Evolutionary conservation across 148 eudicot species (phyloP), one percentile per base, ranked within the genome.

Genomic region (Amaranthus hypochondriacus): DNA sequence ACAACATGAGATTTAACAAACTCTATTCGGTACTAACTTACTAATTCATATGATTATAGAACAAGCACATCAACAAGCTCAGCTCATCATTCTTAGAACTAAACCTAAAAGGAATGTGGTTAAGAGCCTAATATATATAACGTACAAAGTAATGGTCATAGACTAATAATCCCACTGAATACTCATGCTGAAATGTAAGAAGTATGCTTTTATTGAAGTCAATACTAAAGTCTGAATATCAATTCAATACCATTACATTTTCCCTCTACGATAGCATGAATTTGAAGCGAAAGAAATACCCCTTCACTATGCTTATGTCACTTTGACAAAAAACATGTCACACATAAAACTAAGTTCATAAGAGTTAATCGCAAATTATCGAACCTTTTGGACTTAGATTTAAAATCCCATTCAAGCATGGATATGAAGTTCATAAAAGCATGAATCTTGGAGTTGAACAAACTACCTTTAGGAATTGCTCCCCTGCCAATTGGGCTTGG

Each of bases 401-500:
- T 6, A 9, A 10, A 58, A 72, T 42, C 0, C 4, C 9, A 39
- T 53, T 9, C 46, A 47, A 65, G 13, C 47, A 72, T 56, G 15
- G 18, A 72, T 49, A 15, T 9, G 52, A 28, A 39, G 39, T 44
- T 42, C 47, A 70, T 44, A 54, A 2, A 56, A n/a, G 42, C 13
- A 62, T 60, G 18, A 8, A 62, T 9, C 21, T 9, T 44, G 13
- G 68, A 70, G 49, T 28, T 7, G 48, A 18, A 21, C 59, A 48
- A 66, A 51, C 15, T 71, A 87, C 98, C 97, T 92, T 92, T 21
- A 28, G 86, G 75, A 95, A 92, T 60, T 71, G 76, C 69, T 88
- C 85, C 50, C 92, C 98, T 60, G 98, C 96, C 69, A 77, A 54
- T 13, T 71, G 83, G 49, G 98, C 98, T 85, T 95, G 97, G 61